Base-by-base conservation (phyloP, 2,329 filamentous ascomycete genomes). In the Pseudogymnoascus destructans region DNA sequence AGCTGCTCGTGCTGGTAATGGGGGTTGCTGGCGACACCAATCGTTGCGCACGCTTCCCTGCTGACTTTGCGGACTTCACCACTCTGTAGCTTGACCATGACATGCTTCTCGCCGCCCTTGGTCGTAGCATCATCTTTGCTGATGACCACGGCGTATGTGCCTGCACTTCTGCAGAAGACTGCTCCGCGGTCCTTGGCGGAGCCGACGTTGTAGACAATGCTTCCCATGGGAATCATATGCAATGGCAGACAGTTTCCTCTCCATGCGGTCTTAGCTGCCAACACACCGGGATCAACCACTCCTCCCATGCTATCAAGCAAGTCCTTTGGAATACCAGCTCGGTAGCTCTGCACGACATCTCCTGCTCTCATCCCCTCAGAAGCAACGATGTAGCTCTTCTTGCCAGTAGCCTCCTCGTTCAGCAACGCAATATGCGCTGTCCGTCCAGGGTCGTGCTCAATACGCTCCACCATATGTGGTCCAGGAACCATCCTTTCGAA, bases 171-270 rank as follows among this genome's bases (percentile, higher is more conserved):
- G 71, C 93, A 98, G 71, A 98, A 93, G 17, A 95, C 89, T 11
- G 87, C 93, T 10, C 83, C 81, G 21, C 85, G 81, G 60, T 84
- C 85, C 30, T 81, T 79, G 3, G 83, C 78, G 23, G 86, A 88
- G 10, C 92, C 92, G 32, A 98, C 85, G 64, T 92, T 93, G 77
- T 87, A 96, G 57, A 98, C 83, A 40, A 89, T 82, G 2, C 90
- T 95, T n/a, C 93, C 92, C 36, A 96, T 80, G 1, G 93, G 95
- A 61, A 98, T 87, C 85, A 98, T 93, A 73, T 95, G 88, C 70
- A 98, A 77, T 11, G 93, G 93, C 65, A 98, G 74, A 70, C 93
- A 98, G 72, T 98, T 98, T 58, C 93, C 93, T 67, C 89, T 81
- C 75, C 91, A 91, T 1, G 90, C 91, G 21, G 95, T 98, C 75